A percentile compares a stretch with the other conserved stretches of the same genome.
phyloP scores from a whole-genome alignment of 768 basidiomycete genomes.

The Floccularia luteovirens region DNA sequence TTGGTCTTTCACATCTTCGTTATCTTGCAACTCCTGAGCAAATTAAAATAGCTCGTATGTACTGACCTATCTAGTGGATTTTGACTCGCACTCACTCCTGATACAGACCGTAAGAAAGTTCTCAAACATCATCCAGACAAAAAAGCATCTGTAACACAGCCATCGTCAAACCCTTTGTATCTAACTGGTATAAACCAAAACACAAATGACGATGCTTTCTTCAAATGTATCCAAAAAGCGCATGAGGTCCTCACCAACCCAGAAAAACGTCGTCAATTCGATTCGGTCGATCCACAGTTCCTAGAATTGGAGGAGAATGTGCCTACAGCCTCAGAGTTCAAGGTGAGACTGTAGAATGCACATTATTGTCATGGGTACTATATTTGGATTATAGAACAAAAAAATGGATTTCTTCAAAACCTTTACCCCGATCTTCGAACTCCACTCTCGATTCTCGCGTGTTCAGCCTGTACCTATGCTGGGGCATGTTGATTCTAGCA shows the following conservation, averaged over 20 bases:
- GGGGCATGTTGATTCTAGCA: constrained; percentile 62
- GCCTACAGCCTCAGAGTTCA: constrained; percentile 58
- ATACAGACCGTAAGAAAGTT: constrained; percentile 95
- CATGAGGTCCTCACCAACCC: constrained; percentile 84
- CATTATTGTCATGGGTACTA: not conserved
- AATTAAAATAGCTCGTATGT: constrained; percentile 93
- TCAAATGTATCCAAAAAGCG: constrained; percentile 99
- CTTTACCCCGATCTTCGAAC: constrained; percentile 79
- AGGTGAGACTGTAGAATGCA: constrained; percentile 19
- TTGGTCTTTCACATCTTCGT: constrained; percentile 87
- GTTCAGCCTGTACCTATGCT: constrained; percentile 77
- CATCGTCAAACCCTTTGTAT: constrained; percentile 29
- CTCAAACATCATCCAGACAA: constrained; percentile 98
- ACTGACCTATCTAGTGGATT: constrained; percentile 16
- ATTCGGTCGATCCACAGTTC: constrained; percentile 85
- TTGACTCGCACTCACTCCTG: constrained; percentile 1
- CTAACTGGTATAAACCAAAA: constrained; percentile 54
- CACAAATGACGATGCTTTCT: constrained; percentile 96
- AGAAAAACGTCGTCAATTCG: constrained; percentile 90
- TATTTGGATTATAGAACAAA: constrained; percentile 26
- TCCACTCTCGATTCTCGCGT: constrained; percentile 90
- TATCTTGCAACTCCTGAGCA: constrained; percentile 84
- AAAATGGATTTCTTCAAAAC: constrained; percentile 62
- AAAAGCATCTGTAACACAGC: constrained; percentile 44
- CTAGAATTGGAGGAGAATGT: constrained; percentile 70